These are phyloP conservation scores for Juglanconis oblonga DNA, from an alignment of 2,329 filamentous ascomycete genomes.

Conservation along the genomic window DNA sequence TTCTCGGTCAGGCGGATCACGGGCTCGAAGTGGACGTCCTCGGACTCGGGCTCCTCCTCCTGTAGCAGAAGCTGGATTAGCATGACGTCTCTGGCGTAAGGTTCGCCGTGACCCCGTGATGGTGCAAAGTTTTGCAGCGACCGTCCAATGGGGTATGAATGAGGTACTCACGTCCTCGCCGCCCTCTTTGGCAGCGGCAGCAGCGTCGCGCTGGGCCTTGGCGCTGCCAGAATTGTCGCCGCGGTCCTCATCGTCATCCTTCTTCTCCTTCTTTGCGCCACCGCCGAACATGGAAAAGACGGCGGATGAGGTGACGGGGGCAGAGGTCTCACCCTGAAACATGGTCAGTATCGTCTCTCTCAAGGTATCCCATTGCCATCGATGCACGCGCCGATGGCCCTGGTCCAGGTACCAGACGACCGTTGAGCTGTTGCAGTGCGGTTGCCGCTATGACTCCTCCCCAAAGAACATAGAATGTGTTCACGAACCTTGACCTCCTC, in stretches of 20 bases:
- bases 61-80: slow-evolving; percentile 32
- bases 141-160: too few species aligned
- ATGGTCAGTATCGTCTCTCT: background rate
- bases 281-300: slow-evolving; percentile 99
- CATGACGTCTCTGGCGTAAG: background rate
- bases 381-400: background rate
- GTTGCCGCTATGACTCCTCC: background rate
- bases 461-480: background rate
- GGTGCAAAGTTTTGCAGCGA: background rate
- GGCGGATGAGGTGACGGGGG: slow-evolving; percentile 54
- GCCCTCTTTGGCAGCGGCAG: slow-evolving; percentile 53
- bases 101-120: background rate
- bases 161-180: slow-evolving; percentile 50
- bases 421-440: background rate
- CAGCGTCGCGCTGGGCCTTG: slow-evolving; percentile 70
- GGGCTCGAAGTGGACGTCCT: slow-evolving; percentile 95
- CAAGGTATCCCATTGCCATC: background rate
- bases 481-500: slow-evolving; percentile 27
- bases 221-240: slow-evolving; percentile 87
- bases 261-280: slow-evolving; percentile 95
- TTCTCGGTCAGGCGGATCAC: slow-evolving; percentile 95
- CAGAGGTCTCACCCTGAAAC: background rate
- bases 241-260: slow-evolving; percentile 75
- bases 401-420: background rate
- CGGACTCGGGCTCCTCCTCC: slow-evolving; percentile 79